Base-by-base conservation (phyloP, 2,329 filamentous ascomycete species). In the Cladosporium oxysporum region DNA sequence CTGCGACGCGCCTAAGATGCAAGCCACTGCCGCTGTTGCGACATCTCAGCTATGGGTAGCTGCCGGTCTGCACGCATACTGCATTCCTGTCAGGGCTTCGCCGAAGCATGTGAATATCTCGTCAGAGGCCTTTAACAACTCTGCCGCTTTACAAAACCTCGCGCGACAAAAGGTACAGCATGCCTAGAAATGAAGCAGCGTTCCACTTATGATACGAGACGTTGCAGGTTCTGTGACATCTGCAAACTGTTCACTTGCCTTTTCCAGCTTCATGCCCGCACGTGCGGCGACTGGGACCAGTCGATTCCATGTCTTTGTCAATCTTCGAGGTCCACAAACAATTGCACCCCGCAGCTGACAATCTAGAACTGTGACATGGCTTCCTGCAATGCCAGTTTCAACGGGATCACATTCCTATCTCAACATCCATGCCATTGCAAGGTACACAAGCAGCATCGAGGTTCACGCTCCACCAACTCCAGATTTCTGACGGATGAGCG, bases 41-140 rank as follows among this genome's bases (percentile, higher is more conserved):
- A 53, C 61, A 63, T 63, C 33, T 53, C 14, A 62, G 60, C 60
- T 53, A 62, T 55, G 60, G 60, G 60, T 55, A 62, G 60, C 60
- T 57, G 61, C 35, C 50, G 50, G 35, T 18, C 16, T 23, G 50
- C 44, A 57, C 21, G 53, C 31, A 58, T 35, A 44, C 18, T 18
- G 49, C 44, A 50, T 33, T 29, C 47, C 47, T 26, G 49, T 52
- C 7, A 29, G 55, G 50, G 49, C 60, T 62, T 23, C 23, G 61
- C 49, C 33, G 33, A 44, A 55, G 49, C 61, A 63, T 63, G 61
- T 63, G 61, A 63, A 62, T n/a, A 16, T 44, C 5, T 59, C 49
- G 5, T 5, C 6, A 29, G 16, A 16, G 55, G n/a, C 31, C 33
- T 58, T 23, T 28, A 26, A 41, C 31, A 37, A n/a, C 33, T 33